A percentile compares a stretch with the other conserved stretches of the same genome.
phyloP scores from a whole-genome alignment of 2,329 filamentous ascomycete species.

The Paecilomyces variotii region DNA sequence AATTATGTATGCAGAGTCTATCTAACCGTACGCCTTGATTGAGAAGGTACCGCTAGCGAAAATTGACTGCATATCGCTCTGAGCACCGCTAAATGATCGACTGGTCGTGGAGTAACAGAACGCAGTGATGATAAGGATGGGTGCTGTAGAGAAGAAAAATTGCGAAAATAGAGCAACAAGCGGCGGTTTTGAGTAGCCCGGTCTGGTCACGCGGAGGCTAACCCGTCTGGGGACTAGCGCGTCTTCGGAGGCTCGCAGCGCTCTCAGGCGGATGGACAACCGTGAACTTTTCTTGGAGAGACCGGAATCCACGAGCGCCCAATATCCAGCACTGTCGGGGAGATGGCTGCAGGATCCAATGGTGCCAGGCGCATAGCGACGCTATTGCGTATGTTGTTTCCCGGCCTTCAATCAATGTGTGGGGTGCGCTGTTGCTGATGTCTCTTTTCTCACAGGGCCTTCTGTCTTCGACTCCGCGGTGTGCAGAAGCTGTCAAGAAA shows the following conservation, averaged over 20 bases:
- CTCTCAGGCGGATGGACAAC: conserved; percentile 12
- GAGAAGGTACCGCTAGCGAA: conserved; percentile 96
- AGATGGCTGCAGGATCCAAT: conserved; percentile 35
- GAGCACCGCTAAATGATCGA: conserved; percentile 89
- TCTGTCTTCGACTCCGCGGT: conserved; percentile 32
- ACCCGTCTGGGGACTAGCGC: neutral
- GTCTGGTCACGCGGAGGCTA: conserved; percentile 5
- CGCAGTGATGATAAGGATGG: conserved; percentile 92
- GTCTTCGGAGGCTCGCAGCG: neutral
- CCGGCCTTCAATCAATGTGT: neutral
- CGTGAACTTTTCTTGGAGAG: conserved; percentile 30
- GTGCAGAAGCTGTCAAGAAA: conserved; percentile 38
- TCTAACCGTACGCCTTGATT: conserved; percentile 87
- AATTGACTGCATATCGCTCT: conserved; percentile 83
- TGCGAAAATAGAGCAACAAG: conserved; percentile 13
- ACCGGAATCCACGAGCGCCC: conserved; percentile 10
- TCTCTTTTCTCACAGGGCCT: conserved; percentile 17
- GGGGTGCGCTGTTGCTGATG: conserved; percentile 7
- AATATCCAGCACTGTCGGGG: conserved; percentile 11
- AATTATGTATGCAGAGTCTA: conserved; percentile 77
- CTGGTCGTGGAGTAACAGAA: conserved; percentile 60
- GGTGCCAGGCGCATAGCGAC: conserved; percentile 32
- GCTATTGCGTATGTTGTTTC: conserved; percentile 27
- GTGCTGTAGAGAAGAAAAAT: conserved; percentile 54
- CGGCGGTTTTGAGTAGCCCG: conserved; percentile 19